Percentiles rank a stretch among this genome's conserved stretches.
These are phyloP conservation scores for Fusarium musae DNA, from an alignment of 2,329 filamentous ascomycete species.

Conservation along the genomic window DNA sequence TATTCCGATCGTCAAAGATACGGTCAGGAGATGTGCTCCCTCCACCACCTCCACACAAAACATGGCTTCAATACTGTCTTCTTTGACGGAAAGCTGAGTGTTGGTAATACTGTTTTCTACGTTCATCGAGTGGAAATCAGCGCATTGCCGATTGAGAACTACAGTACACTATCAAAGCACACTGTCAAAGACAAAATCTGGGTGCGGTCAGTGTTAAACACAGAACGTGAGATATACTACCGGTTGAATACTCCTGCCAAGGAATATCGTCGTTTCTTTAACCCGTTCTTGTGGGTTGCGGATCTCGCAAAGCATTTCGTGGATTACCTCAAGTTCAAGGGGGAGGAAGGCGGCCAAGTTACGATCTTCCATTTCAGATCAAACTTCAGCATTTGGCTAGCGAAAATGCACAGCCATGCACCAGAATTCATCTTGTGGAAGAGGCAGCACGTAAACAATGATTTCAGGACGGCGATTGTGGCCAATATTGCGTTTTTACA, in stretches of 20 bases:
- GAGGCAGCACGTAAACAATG: constrained; percentile 55
- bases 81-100: constrained; percentile 70
- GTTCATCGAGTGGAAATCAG: constrained; percentile 67
- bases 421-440: constrained; percentile 66
- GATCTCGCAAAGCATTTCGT: constrained; percentile 77
- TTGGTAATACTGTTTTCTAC: constrained; percentile 57
- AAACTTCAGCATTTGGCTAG: constrained; percentile 69
- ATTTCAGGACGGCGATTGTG: constrained; percentile 72
- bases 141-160: constrained; percentile 73
- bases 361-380: constrained; percentile 66
- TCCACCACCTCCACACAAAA: constrained; percentile 62
- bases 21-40: constrained; percentile 62
- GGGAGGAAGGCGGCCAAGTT: constrained; percentile 50
- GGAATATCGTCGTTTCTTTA: constrained; percentile 72
- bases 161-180: constrained; percentile 59
- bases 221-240: constrained; percentile 68
- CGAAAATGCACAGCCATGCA: constrained; percentile 54
- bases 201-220: constrained; percentile 66
- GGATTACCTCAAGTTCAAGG: constrained; percentile 66
- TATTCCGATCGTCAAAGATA: constrained; percentile 57
- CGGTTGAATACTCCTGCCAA: constrained; percentile 64
- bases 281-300: constrained; percentile 76
- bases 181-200: constrained; percentile 68
- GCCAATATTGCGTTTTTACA: constrained; percentile 72
- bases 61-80: constrained; percentile 54